phyloP scores from a whole-genome alignment of 2,329 filamentous ascomycete species.

The Trichoderma breve region DNA sequence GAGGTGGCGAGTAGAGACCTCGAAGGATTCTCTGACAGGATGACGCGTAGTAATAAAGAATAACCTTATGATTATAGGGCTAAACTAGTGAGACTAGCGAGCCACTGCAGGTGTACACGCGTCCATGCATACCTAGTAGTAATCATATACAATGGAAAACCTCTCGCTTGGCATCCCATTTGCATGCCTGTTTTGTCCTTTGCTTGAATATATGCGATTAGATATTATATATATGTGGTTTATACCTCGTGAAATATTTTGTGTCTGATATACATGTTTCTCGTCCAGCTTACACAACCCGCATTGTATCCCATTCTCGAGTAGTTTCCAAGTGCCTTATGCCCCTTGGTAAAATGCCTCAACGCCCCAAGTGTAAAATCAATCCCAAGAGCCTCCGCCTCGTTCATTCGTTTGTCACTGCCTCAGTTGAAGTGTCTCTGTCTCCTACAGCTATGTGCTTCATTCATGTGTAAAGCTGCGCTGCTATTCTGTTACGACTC shows the following conservation, averaged over 20 bases:
- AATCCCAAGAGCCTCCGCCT: not conserved
- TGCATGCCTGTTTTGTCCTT: not conserved
- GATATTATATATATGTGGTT: not conserved
- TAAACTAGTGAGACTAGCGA: not conserved
- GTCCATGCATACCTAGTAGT: not conserved
- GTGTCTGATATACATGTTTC: not conserved
- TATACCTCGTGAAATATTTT: not conserved
- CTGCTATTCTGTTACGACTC: not conserved
- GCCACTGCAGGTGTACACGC: not conserved
- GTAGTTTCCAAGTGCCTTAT: not conserved
- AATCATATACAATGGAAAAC: not conserved
- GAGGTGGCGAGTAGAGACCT: not conserved
- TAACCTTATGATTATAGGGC: not conserved
- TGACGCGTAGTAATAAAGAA: not conserved
- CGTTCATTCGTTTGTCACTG: not conserved
- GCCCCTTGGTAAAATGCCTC: not conserved
- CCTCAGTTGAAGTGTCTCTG: not conserved
- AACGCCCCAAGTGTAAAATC: not conserved
- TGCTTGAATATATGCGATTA: not conserved
- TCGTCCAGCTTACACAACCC: not conserved
- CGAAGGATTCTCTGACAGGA: not conserved
- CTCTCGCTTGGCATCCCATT: not conserved
- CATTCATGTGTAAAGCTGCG: not conserved
- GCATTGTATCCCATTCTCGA: not conserved
- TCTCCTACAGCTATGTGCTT: not conserved